Base-by-base conservation (phyloP, 495 filamentous ascomycete species). In the Xylaria nigripes region DNA sequence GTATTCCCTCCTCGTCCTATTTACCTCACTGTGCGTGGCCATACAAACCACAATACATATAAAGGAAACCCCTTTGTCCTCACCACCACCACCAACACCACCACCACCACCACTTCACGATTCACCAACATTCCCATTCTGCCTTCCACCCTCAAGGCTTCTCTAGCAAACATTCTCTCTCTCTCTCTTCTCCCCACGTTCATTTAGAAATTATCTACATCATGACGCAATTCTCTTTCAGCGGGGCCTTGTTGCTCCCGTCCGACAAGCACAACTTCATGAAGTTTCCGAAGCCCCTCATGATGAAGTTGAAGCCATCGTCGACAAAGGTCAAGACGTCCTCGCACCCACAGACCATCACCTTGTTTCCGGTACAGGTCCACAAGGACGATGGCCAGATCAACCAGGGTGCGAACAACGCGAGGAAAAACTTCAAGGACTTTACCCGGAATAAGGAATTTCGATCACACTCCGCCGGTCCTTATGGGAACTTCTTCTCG, bases 301-400 rank as follows among this genome's bases (percentile, higher is more conserved):
- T 36, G 5, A 19, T 50, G 18, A 49, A 13, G 38, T 44, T 29
- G 44, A 55, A 55, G 24, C 53, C 53, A 19, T 44, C 32, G 10
- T 54, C 53, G 0, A 42, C n/a, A 8, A 48, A 50, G 12, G 38
- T 50, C 53, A 50, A 55, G 45, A 48, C 45, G 16, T 18, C 46
- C 2, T 32, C 40, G 27, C 53, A 55, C 38, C 45, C 53, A 38
- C 45, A 55, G 41, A 50, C 53, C 0, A 44, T 55, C 38, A 55
- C 53, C 4, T 27, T 46, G 2, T 55, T 55, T 21, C 53, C 45
- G 18, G 53, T 55, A 46, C 45, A 46, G 34, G 46, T 55, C 19
- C 53, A 55, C 38, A 55, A 55, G 53, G 53, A 55, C 40, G 53
- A 55, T 19, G 30, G 16, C 53, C 45, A 55, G 38, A 50, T 55